Percentiles rank a stretch among this genome's conserved stretches.
These are phyloP conservation scores for Sugiyamaella pinicola DNA, from an alignment of 1,139 yeast genomes.

Conservation along the genomic window DNA sequence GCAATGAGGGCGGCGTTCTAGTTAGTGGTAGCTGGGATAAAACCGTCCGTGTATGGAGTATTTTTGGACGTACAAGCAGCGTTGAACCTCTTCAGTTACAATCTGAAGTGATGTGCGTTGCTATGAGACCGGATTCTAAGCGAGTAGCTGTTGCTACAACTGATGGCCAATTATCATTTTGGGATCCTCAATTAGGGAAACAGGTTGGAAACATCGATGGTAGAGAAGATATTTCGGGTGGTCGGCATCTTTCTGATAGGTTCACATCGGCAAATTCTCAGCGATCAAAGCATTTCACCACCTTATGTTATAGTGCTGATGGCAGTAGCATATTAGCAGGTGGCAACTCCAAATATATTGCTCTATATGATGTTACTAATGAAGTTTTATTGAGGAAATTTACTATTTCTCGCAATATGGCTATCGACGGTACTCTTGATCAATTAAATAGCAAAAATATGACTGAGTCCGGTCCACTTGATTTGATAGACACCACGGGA, in stretches of 20 bases:
- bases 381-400: constrained; percentile 83
- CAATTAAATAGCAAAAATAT: constrained; percentile 75
- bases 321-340: constrained; percentile 88
- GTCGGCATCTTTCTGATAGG: constrained; percentile 80
- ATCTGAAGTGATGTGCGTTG: constrained; percentile 81
- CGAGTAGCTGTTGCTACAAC: constrained; percentile 85
- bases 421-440: constrained; percentile 84
- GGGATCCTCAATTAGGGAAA: constrained; percentile 79
- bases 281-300: constrained; percentile 79
- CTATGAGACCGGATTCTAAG: constrained; percentile 90
- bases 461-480: constrained; percentile 88
- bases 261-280: constrained; percentile 80
- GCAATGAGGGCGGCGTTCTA: constrained; percentile 69
- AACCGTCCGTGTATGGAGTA: constrained; percentile 89
- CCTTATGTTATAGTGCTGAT: constrained; percentile 84
- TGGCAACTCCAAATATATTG: constrained; percentile 88
- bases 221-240: constrained; percentile 81
- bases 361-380: constrained; percentile 85
- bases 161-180: constrained; percentile 83
- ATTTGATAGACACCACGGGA: constrained; percentile 79
- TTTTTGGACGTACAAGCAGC: constrained; percentile 73
- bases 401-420: constrained; percentile 85
- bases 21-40: constrained; percentile 98
- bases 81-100: constrained; percentile 88
- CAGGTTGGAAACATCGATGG: constrained; percentile 87